Conservation (phyloP, 164 flowering plant genomes). For the Amborella trichopoda region DNA sequence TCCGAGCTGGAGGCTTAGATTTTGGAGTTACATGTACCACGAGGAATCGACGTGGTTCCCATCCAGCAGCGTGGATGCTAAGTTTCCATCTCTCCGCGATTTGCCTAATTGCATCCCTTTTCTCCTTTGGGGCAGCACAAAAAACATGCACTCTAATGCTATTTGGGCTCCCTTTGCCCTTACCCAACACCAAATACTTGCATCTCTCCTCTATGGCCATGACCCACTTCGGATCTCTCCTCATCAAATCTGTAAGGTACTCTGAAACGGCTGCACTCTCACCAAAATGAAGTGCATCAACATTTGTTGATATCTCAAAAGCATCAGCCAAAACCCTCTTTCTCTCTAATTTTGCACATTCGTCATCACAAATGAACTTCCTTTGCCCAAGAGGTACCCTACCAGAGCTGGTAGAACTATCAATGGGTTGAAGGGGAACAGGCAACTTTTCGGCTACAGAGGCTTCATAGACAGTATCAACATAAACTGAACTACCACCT, state of each 20-base stretch:
- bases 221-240: constrained; percentile 95
- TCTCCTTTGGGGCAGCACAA: constrained; percentile 72
- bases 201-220: constrained; percentile 84
- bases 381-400: constrained; percentile 77
- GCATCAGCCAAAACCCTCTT: constrained; percentile 92
- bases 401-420: constrained; percentile 48
- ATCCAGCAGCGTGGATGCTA: constrained; percentile 62
- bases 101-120: constrained; percentile 77
- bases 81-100: constrained; percentile 98
- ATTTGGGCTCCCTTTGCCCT: constrained; percentile 32
- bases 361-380: constrained; percentile 80
- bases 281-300: constrained; percentile 84
- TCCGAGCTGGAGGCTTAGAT: constrained; percentile 72
- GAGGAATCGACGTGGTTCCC: constrained; percentile 92
- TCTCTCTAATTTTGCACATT: constrained; percentile 76
- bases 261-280: constrained; percentile 48
- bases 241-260: constrained; percentile 45
- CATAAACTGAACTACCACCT: constrained; percentile 50
- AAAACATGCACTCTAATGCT: constrained; percentile 73
- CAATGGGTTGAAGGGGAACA: constrained; percentile 63
- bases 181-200: constrained; percentile 70
- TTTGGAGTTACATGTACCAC: constrained; percentile 73
- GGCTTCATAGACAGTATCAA: constrained; percentile 56
- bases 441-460: constrained; percentile 68
- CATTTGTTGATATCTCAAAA: constrained; percentile 61